phyloP scores from a whole-genome alignment of 257 asterid genomes.

The Ligustrum vulgare region DNA sequence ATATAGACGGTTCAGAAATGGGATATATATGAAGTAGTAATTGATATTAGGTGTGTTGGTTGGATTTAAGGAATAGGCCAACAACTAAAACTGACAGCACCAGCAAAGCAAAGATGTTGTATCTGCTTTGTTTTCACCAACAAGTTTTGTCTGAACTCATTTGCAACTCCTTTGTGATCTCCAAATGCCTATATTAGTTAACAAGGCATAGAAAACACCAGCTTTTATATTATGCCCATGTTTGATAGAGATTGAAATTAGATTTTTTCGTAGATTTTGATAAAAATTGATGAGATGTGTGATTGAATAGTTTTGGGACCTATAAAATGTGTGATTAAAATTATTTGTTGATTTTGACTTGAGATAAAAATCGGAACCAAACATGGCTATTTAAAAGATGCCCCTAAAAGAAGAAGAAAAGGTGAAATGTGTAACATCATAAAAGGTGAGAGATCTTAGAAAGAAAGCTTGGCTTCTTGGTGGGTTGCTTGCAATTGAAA shows the following conservation, averaged over 20 bases:
- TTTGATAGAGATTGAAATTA: too few species aligned
- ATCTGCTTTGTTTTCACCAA: conserved; percentile 36
- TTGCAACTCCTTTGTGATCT: conserved; percentile 24
- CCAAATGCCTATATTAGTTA: conserved; percentile 21
- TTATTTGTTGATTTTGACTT: too few species aligned
- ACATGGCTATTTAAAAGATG: neutral
- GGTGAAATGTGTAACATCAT: conserved; percentile 22
- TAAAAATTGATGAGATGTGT: too few species aligned
- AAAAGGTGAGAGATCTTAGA: conserved; percentile 32
- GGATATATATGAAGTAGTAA: neutral
- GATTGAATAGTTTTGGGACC: too few species aligned
- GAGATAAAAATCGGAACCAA: too few species aligned
- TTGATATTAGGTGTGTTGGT: conserved; percentile 16
- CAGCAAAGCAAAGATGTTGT: conserved; percentile 32
- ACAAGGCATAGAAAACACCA: conserved; percentile 3
- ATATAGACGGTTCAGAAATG: neutral
- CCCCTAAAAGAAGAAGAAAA: neutral
- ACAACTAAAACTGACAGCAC: conserved; percentile 29
- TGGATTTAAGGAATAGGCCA: conserved; percentile 34
- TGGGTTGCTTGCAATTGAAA: conserved; percentile 34
- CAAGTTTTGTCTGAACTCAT: conserved; percentile 35
- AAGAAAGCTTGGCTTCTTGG: conserved; percentile 22
- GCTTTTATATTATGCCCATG: conserved; percentile 11
- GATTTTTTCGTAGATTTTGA: too few species aligned
- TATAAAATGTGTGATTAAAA: too few species aligned